Base-by-base conservation (phyloP, 1,139 yeast species). In the Ashbya aceris region DNA sequence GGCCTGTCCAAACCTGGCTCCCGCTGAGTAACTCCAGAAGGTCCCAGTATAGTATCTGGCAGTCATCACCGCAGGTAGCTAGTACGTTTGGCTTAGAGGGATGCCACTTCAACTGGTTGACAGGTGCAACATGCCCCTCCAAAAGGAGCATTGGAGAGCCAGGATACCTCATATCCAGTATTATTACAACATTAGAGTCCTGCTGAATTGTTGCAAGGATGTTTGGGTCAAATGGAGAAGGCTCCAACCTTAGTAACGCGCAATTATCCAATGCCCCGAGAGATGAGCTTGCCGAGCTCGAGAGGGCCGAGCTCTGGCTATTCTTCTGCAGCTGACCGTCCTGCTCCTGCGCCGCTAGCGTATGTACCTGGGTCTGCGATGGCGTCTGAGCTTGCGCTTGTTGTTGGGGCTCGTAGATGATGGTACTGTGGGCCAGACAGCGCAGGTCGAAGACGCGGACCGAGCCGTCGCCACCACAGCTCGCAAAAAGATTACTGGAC, bases 391-490 rank as follows among this genome's bases (percentile, higher is more conserved):
- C n/a, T 5, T 34, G 27, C 11, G 8, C 14, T 23, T 34, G 37
- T 10, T 12, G 29, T 29, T 34, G 37, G 20, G 81, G 80, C 56
- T 91, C 98, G 60, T 86, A 91, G 26, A 91, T 83, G 49, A 91
- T 91, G 2, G 98, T 91, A 9, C 95, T 84, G 61, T 89, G 97
- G 49, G 93, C 97, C 41, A 91, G 68, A 12, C 93, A 75, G 46
- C 98, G 68, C 48, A 91, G 70, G 58, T 91, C 98, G 64, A 91
- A 91, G 20, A 91, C 83, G 41, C 98, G 70, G 62, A 89, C 86
- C 13, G 95, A 82, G 1, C 98, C 98, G 64, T 91, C 98, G 44
- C 89, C 89, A 2, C 97, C 96, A 40, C 91, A 95, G 43, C 94
- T 83, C 36, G 95, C 86, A 65, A 91, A 91, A 27, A 89, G 73